Evolutionary conservation across 179 eudicot genomes (phyloP), one percentile per base, ranked within the genome.

Genomic region (Vitellaria paradoxa): DNA sequence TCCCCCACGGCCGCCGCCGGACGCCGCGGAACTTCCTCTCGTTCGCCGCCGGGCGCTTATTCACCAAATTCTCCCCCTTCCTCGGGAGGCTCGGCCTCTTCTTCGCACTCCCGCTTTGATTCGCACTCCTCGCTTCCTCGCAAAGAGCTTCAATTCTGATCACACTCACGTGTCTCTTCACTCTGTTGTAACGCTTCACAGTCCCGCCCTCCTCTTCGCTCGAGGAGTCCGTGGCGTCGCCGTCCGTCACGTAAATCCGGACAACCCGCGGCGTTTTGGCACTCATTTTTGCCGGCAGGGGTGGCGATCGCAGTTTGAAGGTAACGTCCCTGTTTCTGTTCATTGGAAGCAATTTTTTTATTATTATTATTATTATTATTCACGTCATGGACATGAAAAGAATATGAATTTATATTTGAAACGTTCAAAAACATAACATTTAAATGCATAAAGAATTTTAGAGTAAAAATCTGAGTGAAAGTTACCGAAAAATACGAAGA

Each of bases 1-100:
- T 86, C 0, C 97, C 97, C 97, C 96, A 93, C n/a, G 90, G 86
- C 70, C 97, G 86, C 72, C 45, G 86, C 78, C 97, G 73, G 1
- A 91, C n/a, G n/a, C n/a, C n/a, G n/a, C n/a, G n/a, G n/a, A n/a
- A n/a, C n/a, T n/a, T n/a, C n/a, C n/a, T n/a, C 97, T 7, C 75
- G 20, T 42, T 56, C 21, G 42, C 65, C 56, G 49, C 42, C 18
- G 10, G n/a, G n/a, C n/a, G n/a, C n/a, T n/a, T 47, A 11, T 61
- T 69, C 46, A 0, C 46, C 52, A 7, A 7, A 14, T 6, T 4
- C 72, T 17, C 57, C 26, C 0, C 78, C 47, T 24, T 50, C n/a
- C n/a, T n/a, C 42, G n/a, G n/a, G n/a, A n/a, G n/a, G n/a, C 20
- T 45, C 59, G 57, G 72, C 78, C 67, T 61, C 52, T 24, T 79